phyloP scores from a whole-genome alignment of 441 rosid species.

The Pelargonium fulgidum region DNA sequence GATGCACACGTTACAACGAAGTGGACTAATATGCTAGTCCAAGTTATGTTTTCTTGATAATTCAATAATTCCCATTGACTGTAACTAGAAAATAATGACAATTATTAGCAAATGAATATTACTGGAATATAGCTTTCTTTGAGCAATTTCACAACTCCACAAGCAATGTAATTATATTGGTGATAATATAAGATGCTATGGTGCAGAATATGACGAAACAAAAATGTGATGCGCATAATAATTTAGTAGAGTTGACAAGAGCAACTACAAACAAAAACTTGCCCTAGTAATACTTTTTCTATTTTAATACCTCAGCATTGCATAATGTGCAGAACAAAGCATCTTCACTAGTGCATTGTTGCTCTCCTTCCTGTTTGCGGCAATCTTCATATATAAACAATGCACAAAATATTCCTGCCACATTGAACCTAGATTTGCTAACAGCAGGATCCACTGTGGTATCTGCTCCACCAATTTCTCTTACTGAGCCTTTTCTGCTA shows the following conservation, averaged over 20 bases:
- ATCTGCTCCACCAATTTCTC: conserved; percentile 39
- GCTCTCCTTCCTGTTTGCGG: conserved; percentile 43
- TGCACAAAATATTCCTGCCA: conserved; percentile 45
- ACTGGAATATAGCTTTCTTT: too few relatives aligned
- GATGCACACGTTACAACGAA: not conserved
- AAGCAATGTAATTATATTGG: not conserved
- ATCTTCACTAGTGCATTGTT: conserved; percentile 47
- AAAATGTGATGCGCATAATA: not conserved
- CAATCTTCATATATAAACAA: conserved; percentile 64
- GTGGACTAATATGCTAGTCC: not conserved
- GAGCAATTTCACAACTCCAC: not conserved
- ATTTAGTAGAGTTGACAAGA: not conserved
- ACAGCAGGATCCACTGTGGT: conserved; percentile 22
- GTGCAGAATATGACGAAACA: not conserved
- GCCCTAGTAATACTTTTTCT: not conserved
- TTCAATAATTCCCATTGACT: too few relatives aligned
- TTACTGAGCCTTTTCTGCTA: conserved; percentile 59
- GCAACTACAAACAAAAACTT: not conserved
- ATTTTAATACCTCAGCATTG: conserved; percentile 50
- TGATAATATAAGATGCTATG: not conserved
- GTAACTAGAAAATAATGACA: too few relatives aligned
- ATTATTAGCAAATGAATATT: too few relatives aligned
- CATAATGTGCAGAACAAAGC: conserved; percentile 67
- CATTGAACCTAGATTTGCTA: conserved; percentile 28
- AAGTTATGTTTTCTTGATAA: not conserved